phyloP scores from a whole-genome alignment of 345 rosid species.

The Zanthoxylum bungeanum region DNA sequence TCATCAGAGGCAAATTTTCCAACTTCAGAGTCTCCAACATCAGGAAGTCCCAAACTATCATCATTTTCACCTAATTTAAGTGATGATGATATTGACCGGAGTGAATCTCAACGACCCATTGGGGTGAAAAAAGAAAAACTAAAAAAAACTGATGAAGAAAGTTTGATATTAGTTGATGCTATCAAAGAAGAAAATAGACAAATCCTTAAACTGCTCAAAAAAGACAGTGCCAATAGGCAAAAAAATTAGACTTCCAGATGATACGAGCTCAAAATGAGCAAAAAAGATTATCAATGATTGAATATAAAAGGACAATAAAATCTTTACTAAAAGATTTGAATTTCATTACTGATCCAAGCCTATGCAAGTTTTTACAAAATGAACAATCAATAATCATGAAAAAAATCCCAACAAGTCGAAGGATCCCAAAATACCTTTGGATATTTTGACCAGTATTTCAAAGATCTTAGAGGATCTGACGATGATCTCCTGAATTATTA shows the following conservation, averaged over 20 bases:
- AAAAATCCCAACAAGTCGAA: not conserved
- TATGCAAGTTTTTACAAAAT: not conserved
- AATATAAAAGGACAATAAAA: too few species aligned
- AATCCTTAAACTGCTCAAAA: too few species aligned
- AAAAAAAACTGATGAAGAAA: too few species aligned
- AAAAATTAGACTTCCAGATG: not conserved
- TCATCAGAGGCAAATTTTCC: too few species aligned
- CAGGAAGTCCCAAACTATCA: too few species aligned
- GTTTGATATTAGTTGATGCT: not conserved
- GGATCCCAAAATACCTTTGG: not conserved
- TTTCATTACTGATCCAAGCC: not conserved
- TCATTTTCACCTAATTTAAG: too few species aligned
- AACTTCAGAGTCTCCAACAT: too few species aligned
- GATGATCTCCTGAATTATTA: not conserved
- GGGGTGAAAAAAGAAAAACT: not conserved
- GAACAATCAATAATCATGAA: not conserved
- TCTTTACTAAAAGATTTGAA: not conserved
- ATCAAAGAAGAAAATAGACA: not conserved
- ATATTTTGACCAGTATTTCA: not conserved
- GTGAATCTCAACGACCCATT: not conserved
- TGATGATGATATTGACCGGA: too few species aligned
- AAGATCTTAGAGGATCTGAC: not conserved
- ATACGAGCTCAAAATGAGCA: too few species aligned
- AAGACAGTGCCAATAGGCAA: not conserved
- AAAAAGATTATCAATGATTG: not conserved